These are phyloP conservation scores for Sistotremastrum niveocremeum DNA, from an alignment of 768 basidiomycete genomes.

Conservation along the genomic window DNA sequence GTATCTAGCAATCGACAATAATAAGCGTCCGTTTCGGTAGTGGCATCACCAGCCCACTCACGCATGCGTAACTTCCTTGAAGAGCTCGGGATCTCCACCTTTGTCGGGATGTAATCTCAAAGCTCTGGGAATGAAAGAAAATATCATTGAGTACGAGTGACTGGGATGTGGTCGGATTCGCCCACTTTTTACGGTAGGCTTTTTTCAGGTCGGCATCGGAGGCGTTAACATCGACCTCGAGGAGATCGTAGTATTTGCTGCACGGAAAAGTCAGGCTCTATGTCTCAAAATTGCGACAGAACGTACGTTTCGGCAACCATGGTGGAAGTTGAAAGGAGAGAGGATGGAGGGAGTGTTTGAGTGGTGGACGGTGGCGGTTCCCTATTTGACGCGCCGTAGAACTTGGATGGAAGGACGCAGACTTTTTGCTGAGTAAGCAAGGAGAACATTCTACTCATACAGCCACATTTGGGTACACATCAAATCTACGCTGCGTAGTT, in stretches of 20 bases:
- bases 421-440: no score
- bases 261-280: background rate
- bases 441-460: no score
- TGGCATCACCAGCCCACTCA: conserved; percentile 29
- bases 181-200: conserved; percentile 86
- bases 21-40: conserved; percentile 6
- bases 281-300: background rate
- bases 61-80: conserved; percentile 97
- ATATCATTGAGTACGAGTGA: conserved; percentile 1
- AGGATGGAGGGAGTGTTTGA: background rate
- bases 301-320: conserved; percentile 12
- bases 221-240: conserved; percentile 70
- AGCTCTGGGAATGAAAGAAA: conserved; percentile 34
- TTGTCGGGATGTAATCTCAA: conserved; percentile 84
- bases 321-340: background rate
- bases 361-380: background rate
- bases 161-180: background rate
- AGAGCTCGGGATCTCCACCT: conserved; percentile 90
- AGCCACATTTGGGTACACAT: conserved; percentile 71
- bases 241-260: conserved; percentile 87
- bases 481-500: conserved; percentile 82
- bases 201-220: conserved; percentile 85
- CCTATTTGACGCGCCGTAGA: no score
- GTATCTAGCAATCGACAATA: conserved; percentile 38
- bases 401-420: no score